Evolutionary conservation across 1,139 yeast genomes (phyloP).

Genomic region (Hyphopichia wangnamkhiaoensis): DNA sequence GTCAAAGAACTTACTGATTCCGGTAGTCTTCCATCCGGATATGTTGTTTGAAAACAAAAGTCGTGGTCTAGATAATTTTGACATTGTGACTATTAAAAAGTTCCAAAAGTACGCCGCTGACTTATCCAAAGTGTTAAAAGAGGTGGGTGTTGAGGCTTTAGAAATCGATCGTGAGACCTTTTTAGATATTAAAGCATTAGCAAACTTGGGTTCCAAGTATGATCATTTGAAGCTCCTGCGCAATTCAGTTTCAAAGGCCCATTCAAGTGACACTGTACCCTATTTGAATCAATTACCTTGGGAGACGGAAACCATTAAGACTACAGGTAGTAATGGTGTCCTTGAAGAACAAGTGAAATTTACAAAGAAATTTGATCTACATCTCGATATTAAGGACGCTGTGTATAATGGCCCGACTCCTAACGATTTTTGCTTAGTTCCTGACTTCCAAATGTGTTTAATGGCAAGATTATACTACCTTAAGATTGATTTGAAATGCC

Average conservation of each 20-base stretch:
- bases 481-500: constrained; percentile 29
- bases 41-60: constrained; percentile 36
- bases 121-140: constrained; percentile 26
- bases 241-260: constrained; percentile 11
- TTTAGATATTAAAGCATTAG: constrained; percentile 34
- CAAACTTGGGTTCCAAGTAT: constrained; percentile 31
- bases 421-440: constrained; percentile 34
- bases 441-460: constrained; percentile 41
- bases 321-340: constrained; percentile 11
- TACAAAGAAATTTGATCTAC: constrained; percentile 22
- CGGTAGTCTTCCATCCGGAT: constrained; percentile 37
- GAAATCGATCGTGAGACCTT: constrained; percentile 27
- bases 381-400: constrained; percentile 21
- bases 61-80: constrained; percentile 33
- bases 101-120: constrained; percentile 37
- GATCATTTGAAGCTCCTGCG: constrained; percentile 21
- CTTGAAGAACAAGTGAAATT: constrained; percentile 18
- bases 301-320: constrained; percentile 18
- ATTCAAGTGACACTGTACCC: constrained; percentile 2
- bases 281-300: constrained; percentile 19
- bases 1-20: constrained; percentile 36
- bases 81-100: constrained; percentile 28
- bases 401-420: constrained; percentile 6
- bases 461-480: constrained; percentile 37
- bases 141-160: constrained; percentile 23